Conservation (phyloP, 2,329 filamentous ascomycete species). For the Pseudonectria foliicola region DNA sequence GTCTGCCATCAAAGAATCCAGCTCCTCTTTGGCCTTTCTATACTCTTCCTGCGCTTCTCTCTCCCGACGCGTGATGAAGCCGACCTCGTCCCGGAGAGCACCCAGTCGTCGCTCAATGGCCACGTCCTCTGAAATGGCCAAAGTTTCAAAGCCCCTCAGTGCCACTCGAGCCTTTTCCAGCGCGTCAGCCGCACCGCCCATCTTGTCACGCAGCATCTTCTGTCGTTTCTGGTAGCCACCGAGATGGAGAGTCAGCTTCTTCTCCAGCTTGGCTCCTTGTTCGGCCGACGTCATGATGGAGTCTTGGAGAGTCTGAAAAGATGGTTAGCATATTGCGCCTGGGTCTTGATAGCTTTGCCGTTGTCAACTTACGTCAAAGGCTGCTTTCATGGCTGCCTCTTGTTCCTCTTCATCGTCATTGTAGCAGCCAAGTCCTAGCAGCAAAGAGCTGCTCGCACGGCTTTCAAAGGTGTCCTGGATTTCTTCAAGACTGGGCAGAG, state of each 20-base stretch:
- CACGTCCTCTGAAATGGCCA: conserved; percentile 73
- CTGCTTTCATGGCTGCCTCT: conserved; percentile 53
- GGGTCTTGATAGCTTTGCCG: neutral
- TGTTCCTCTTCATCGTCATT: conserved; percentile 65
- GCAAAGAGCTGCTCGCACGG: conserved; percentile 46
- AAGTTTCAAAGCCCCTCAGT: conserved; percentile 64
- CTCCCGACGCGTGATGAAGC: conserved; percentile 72
- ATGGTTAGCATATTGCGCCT: conserved; percentile 10
- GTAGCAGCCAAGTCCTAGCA: conserved; percentile 78
- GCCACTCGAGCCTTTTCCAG: conserved; percentile 67
- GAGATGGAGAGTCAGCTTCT: conserved; percentile 80
- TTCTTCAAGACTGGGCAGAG: conserved; percentile 39
- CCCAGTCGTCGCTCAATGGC: conserved; percentile 67
- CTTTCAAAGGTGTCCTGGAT: conserved; percentile 49
- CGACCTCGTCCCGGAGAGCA: conserved; percentile 73
- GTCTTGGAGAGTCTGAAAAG: conserved; percentile 59
- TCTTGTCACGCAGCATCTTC: conserved; percentile 73
- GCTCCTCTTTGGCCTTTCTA: conserved; percentile 66
- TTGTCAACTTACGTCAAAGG: conserved; percentile 60
- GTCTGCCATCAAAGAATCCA: conserved; percentile 49
- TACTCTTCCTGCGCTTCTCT: conserved; percentile 88
- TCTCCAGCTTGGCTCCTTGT: conserved; percentile 80
- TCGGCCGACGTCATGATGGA: conserved; percentile 68
- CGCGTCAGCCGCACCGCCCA: conserved; percentile 64
- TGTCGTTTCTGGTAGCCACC: conserved; percentile 87